These are phyloP conservation scores for Clathrospora elynae DNA, from an alignment of 2,329 filamentous ascomycete genomes.

Conservation along the genomic window DNA sequence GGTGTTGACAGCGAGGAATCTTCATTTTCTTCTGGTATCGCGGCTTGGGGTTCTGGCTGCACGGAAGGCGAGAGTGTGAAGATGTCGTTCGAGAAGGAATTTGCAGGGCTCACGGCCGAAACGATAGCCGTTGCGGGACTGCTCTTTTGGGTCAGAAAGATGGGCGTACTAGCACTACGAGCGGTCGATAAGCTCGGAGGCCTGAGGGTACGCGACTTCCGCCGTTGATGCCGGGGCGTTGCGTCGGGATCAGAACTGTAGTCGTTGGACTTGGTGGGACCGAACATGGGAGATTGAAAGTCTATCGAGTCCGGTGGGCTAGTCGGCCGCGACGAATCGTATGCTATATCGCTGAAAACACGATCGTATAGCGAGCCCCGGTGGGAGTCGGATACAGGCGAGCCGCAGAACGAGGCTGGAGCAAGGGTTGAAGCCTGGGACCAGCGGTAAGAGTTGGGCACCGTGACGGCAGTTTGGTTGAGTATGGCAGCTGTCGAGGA, in stretches of 20 bases:
- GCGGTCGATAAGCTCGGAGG: slow-evolving; percentile 38
- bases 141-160: slow-evolving; percentile 41
- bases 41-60: slow-evolving; percentile 31
- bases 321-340: slow-evolving; percentile 73
- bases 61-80: slow-evolving; percentile 35
- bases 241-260: slow-evolving; percentile 24
- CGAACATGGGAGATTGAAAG: slow-evolving; percentile 64
- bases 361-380: slow-evolving; percentile 81
- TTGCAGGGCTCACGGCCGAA: slow-evolving; percentile 39
- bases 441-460: slow-evolving; percentile 63
- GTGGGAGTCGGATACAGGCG: slow-evolving; percentile 72
- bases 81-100: slow-evolving; percentile 38
- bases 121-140: slow-evolving; percentile 43
- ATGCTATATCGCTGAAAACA: slow-evolving; percentile 60
- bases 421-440: slow-evolving; percentile 68
- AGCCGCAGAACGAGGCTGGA: slow-evolving; percentile 77
- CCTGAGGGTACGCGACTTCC: slow-evolving; percentile 37
- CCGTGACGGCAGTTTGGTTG: slow-evolving; percentile 65
- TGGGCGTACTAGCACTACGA: slow-evolving; percentile 42
- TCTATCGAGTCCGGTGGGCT: slow-evolving; percentile 76
- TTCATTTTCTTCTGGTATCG: slow-evolving; percentile 47
- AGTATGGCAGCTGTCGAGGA: slow-evolving; percentile 64
- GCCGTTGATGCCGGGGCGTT: slow-evolving; percentile 21
- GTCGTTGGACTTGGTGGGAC: slow-evolving; percentile 39
- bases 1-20: slow-evolving; percentile 23